A percentile compares a stretch with the other conserved stretches of the same genome.
These are phyloP conservation scores for Teunomyces gatunensis DNA, from an alignment of 805 yeast genomes.

Conservation along the genomic window DNA sequence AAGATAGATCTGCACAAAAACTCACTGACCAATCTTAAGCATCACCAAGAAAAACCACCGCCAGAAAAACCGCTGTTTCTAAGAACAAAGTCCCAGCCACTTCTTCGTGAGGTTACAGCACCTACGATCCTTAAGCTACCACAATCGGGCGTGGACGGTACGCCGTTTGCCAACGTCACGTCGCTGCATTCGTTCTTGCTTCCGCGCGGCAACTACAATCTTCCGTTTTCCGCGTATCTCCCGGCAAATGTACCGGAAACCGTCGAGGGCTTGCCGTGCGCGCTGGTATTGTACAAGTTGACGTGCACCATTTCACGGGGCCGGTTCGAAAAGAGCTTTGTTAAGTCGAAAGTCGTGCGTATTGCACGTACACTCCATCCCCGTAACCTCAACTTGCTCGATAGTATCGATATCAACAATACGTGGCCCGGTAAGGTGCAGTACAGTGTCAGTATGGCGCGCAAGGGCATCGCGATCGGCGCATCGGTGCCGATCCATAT, in stretches of 20 bases:
- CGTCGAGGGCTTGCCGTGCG: conserved; percentile 47
- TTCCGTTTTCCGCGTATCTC: conserved; percentile 44
- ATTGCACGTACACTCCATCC: conserved; percentile 44
- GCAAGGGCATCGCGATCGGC: conserved; percentile 48
- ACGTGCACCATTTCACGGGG: conserved; percentile 43
- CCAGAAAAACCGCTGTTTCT: conserved; percentile 24
- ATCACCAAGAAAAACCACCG: background rate
- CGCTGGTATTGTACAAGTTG: conserved; percentile 42
- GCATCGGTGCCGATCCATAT: conserved; percentile 41
- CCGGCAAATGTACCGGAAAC: conserved; percentile 51
- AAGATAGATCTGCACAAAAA: conserved; percentile 18
- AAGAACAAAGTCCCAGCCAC: conserved; percentile 33
- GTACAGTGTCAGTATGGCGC: conserved; percentile 44
- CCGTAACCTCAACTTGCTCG: conserved; percentile 35
- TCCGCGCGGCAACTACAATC: conserved; percentile 51
- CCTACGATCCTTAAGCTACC: conserved; percentile 17
- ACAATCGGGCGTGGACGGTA: conserved; percentile 40
- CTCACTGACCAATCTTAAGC: conserved; percentile 8
- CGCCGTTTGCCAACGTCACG: conserved; percentile 37
- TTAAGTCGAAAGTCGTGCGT: conserved; percentile 39
- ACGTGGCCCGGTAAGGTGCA: conserved; percentile 55
- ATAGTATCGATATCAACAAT: conserved; percentile 46
- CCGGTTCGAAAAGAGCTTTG: conserved; percentile 37
- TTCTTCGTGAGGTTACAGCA: conserved; percentile 10
- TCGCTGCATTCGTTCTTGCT: conserved; percentile 37